Conservation (phyloP, 441 rosid genomes). For the Adansonia gregorii region DNA sequence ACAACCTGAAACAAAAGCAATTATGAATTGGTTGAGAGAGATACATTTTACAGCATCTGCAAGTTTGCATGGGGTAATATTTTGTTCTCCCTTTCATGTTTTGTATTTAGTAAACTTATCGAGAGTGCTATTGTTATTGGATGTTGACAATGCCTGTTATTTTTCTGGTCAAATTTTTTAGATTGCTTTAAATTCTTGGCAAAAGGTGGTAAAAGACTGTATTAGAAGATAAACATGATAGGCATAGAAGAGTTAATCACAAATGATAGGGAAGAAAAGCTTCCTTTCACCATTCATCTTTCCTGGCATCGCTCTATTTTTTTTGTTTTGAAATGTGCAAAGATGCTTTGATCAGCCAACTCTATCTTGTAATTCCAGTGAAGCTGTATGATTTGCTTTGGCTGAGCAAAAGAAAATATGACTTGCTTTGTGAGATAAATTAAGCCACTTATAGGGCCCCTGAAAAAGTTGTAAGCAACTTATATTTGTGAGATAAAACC, state of each 20-base stretch:
- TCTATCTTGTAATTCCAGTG: not conserved
- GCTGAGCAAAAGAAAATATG: not conserved
- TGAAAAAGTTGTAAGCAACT: not conserved
- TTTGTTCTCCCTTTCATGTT: constrained; percentile 20
- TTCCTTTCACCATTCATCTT: not conserved
- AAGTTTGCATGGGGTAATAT: constrained; percentile 84
- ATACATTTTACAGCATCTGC: constrained; percentile 85
- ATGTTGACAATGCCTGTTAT: not conserved
- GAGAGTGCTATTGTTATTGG: not conserved
- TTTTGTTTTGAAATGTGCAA: constrained; percentile 9
- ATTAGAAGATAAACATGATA: constrained; percentile 12
- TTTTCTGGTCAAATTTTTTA: not conserved
- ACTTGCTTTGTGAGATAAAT: not conserved
- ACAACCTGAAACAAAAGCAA: constrained; percentile 89
- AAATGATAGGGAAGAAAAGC: constrained; percentile 3
- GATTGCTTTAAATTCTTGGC: not conserved
- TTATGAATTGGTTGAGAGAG: constrained; percentile 81
- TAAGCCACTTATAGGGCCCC: not conserved
- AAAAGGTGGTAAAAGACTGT: not conserved
- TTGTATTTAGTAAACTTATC: not conserved
- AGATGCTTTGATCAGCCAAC: constrained; percentile 9
- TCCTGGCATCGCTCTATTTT: constrained; percentile 1
- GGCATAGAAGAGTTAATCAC: constrained; percentile 9
- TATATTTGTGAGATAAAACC: not conserved
- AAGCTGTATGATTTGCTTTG: not conserved